A percentile compares a stretch with the other conserved stretches of the same genome.
phyloP scores from a whole-genome alignment of 1,139 yeast genomes.

The Candida sanyaensis region DNA sequence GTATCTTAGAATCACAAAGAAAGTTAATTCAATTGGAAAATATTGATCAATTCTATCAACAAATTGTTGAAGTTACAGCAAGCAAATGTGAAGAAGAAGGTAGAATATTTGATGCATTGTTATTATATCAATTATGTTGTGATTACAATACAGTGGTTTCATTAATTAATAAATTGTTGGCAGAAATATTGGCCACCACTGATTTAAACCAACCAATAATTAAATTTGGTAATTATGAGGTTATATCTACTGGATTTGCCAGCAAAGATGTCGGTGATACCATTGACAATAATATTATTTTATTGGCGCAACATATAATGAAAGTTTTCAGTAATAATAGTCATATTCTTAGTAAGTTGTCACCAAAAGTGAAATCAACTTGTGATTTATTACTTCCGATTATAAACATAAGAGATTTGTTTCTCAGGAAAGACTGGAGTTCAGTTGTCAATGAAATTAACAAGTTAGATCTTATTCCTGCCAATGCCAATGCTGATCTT shows the following conservation, averaged over 20 bases:
- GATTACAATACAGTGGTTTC: constrained; percentile 84
- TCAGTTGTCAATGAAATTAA: constrained; percentile 58
- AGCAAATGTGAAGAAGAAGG: constrained; percentile 91
- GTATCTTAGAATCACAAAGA: constrained; percentile 80
- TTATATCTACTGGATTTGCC: constrained; percentile 17
- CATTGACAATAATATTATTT: constrained; percentile 49
- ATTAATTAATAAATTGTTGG: constrained; percentile 73
- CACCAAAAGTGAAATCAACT: constrained; percentile 57
- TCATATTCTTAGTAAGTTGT: constrained; percentile 44
- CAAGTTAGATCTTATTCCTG: constrained; percentile 67
- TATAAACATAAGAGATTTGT: constrained; percentile 66
- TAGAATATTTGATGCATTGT: constrained; percentile 79
- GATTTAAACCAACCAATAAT: constrained; percentile 68
- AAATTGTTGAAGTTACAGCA: constrained; percentile 85
- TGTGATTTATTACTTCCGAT: constrained; percentile 66
- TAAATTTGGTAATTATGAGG: constrained; percentile 37
- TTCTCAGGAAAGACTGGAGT: constrained; percentile 60
- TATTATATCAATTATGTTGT: constrained; percentile 84
- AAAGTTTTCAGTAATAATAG: constrained; percentile 54
- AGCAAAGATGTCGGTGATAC: constrained; percentile 27
- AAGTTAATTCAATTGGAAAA: constrained; percentile 61
- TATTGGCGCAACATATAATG: constrained; percentile 60
- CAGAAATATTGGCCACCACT: constrained; percentile 75
- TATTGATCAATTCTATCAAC: constrained; percentile 47
- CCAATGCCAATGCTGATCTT: constrained; percentile 42